Base-by-base conservation (phyloP, 257 asterid species). In the Ehretia macrophylla region DNA sequence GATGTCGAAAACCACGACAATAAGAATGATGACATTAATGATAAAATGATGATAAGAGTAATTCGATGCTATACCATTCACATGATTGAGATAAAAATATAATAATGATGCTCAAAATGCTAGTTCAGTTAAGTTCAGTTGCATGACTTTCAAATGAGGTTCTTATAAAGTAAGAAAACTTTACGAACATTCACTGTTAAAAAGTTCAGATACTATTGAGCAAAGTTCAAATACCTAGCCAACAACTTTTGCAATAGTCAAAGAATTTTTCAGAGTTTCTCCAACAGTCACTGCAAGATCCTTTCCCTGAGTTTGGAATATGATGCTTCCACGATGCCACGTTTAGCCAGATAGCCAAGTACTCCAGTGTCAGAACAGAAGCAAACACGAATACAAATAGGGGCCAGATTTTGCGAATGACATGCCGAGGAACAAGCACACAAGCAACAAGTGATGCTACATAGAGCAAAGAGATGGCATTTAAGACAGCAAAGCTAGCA, bases 231-330 rank as follows among this genome's bases (percentile, higher is more conserved):
- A 46, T 89, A 93, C 99, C 99, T 37, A 93, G 76, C 99, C 99
- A 93, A 76, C 99, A 93, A 62, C 74, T 85, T 64, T 68, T 73
- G 69, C 99, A 93, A 65, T 62, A 78, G 55, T 69, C 66, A 63
- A 85, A 81, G 72, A 72, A 79, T 32, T 62, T 37, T 46, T 73
- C 80, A 18, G 96, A 83, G 70, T 50, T 77, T 75, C 77, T 85
- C 96, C 97, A 93, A 85, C 99, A 93, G 51, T 81, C 97, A 80
- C 86, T 97, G 76, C 99, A 93, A 56, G 57, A 82, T 18, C 68
- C 79, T 58, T 67, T 65, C 59, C 76, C 65, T 50, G 56, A 78
- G 51, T 63, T 40, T 11, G 73, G 66, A 47, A 51, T 74, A 53
- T 74, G 71, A 40, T 59, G 72, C 64, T 59, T 68, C 45, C 60